Conservation (phyloP, 1,284 basidiomycete genomes). For the Irpex lacteus region DNA sequence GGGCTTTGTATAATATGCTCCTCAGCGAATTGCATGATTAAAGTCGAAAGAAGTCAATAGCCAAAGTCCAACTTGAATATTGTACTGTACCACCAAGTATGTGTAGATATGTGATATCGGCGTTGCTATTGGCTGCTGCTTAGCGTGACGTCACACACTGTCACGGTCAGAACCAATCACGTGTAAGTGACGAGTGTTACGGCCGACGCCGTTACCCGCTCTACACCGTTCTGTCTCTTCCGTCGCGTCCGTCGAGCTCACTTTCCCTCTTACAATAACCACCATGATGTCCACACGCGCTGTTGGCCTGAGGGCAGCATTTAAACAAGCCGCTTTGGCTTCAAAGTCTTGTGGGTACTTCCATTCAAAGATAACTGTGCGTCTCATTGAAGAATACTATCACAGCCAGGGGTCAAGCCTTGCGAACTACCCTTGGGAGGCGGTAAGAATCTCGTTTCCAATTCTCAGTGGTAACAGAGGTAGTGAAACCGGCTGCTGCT, state of each 20-base stretch:
- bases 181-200: not conserved
- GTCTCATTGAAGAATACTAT: conserved; percentile 11
- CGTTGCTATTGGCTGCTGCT: too few species aligned
- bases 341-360: conserved; percentile 42
- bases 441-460: conserved; percentile 36
- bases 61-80: too few species aligned
- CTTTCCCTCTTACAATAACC: conserved; percentile 12
- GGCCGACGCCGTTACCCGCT: not conserved
- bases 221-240: not conserved
- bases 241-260: conserved; percentile 2
- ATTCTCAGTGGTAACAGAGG: not conserved
- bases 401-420: conserved; percentile 42
- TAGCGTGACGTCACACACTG: too few species aligned
- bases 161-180: not conserved
- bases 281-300: conserved; percentile 48
- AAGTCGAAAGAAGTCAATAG: too few species aligned
- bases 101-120: too few species aligned
- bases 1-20: too few species aligned
- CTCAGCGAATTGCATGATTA: too few species aligned
- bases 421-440: conserved; percentile 41
- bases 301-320: conserved; percentile 50
- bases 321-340: conserved; percentile 49
- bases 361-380: conserved; percentile 7
- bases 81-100: too few species aligned
- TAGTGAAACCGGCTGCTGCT: not conserved